A percentile compares a stretch with the other conserved stretches of the same genome.
Conservation (phyloP, 164 flowering plant genomes). For the Houttuynia cordata region DNA sequence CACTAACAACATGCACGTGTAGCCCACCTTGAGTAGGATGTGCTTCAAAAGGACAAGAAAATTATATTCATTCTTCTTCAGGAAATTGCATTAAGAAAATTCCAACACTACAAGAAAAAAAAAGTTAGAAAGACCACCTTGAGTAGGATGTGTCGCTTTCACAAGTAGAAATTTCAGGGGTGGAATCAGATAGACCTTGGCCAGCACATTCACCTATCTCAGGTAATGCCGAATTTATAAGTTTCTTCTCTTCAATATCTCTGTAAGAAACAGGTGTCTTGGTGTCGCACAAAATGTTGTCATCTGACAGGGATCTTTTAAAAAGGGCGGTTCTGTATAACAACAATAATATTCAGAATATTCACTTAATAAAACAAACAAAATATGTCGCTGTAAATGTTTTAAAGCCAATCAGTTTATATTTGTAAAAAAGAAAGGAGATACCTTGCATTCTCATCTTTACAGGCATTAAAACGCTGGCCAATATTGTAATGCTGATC, state of each 20-base stretch:
- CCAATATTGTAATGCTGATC: constrained; percentile 65
- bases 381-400: too few species aligned
- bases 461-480: constrained; percentile 21
- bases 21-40: too few species aligned
- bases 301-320: constrained; percentile 88
- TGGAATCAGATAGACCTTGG: constrained; percentile 50
- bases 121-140: constrained; percentile 27
- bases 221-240: constrained; percentile 20
- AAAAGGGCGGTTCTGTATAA: constrained; percentile 35
- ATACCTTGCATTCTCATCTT: constrained; percentile 47
- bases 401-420: too few species aligned
- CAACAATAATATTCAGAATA: background rate
- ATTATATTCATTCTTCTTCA: too few species aligned
- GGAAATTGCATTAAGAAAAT: too few species aligned
- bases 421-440: too few species aligned
- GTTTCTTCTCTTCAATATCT: constrained; percentile 19
- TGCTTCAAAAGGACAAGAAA: too few species aligned
- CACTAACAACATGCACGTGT: background rate
- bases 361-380: too few species aligned
- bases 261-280: constrained; percentile 25
- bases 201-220: constrained; percentile 20
- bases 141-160: constrained; percentile 41
- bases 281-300: constrained; percentile 52
- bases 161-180: constrained; percentile 54
- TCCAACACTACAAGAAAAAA: too few species aligned